Conservation (phyloP, 164 flowering plant species). For the Nelumbo lutea region DNA sequence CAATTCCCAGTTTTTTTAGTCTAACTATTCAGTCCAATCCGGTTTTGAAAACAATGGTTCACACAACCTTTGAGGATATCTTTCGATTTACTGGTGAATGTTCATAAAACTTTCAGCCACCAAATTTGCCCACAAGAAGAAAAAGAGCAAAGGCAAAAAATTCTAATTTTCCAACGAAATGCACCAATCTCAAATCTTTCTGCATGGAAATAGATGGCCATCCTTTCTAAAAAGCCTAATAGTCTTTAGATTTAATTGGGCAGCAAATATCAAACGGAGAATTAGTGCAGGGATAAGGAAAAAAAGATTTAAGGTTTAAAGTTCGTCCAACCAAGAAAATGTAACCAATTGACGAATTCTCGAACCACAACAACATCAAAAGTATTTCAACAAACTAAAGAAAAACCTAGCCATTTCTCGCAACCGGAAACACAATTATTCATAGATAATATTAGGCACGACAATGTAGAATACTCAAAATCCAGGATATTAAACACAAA, state of each 20-base stretch:
- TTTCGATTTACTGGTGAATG: not conserved
- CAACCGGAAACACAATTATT: not conserved
- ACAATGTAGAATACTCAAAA: not conserved
- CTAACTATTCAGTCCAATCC: too few relatives aligned
- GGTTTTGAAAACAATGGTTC: too few relatives aligned
- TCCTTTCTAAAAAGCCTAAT: too few relatives aligned
- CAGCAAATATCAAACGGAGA: not conserved
- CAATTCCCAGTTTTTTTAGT: too few relatives aligned
- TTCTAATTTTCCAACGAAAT: not conserved
- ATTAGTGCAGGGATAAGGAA: not conserved
- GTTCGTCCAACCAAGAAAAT: not conserved
- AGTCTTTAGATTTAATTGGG: conserved; percentile 2
- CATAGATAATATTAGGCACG: not conserved
- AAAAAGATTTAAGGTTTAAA: not conserved
- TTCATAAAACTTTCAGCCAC: not conserved
- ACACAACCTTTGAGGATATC: too few relatives aligned
- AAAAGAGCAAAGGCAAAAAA: not conserved
- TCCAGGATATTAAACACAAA: not conserved
- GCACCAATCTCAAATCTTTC: not conserved
- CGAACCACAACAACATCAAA: not conserved
- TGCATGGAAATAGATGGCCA: not conserved
- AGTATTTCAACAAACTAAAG: conserved; percentile 1
- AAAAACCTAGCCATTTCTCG: not conserved
- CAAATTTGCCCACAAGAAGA: too few relatives aligned
- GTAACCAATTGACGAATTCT: not conserved